phyloP scores from a whole-genome alignment of 495 filamentous ascomycete species.

The Wilcoxina mikolae region DNA sequence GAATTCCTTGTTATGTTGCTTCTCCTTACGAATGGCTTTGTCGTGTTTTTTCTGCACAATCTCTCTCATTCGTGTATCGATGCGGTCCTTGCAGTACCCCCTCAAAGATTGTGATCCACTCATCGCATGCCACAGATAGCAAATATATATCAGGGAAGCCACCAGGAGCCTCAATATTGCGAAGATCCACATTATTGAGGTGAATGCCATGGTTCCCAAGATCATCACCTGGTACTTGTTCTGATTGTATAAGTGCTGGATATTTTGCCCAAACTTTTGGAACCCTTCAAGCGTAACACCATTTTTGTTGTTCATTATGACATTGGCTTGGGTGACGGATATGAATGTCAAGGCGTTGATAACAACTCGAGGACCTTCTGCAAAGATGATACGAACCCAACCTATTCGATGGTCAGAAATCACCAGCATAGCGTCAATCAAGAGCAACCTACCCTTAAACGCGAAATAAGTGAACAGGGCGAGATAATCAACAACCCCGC shows the following conservation, averaged over 20 bases:
- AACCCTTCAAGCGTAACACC: constrained; percentile 38
- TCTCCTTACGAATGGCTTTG: constrained; percentile 67
- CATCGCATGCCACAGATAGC: constrained; percentile 84
- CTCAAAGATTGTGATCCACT: constrained; percentile 64
- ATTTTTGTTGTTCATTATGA: constrained; percentile 31
- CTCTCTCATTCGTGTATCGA: constrained; percentile 61
- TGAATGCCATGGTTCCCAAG: constrained; percentile 79
- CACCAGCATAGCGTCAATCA: neutral
- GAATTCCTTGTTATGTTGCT: constrained; percentile 41
- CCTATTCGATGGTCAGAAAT: constrained; percentile 32
- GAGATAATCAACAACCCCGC: constrained; percentile 78
- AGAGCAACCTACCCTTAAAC: constrained; percentile 51
- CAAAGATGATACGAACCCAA: constrained; percentile 76
- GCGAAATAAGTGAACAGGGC: constrained; percentile 89
- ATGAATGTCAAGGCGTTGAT: constrained; percentile 80
- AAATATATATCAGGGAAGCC: constrained; percentile 60
- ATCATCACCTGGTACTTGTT: constrained; percentile 67
- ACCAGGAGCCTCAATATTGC: constrained; percentile 51
- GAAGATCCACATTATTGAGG: constrained; percentile 76
- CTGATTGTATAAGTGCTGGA: constrained; percentile 50
- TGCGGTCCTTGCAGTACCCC: constrained; percentile 76
- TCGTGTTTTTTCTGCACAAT: constrained; percentile 73
- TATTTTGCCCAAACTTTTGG: constrained; percentile 58
- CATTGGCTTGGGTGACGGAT: constrained; percentile 55
- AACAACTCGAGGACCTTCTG: constrained; percentile 77